These are phyloP conservation scores for Prunus campanulata DNA, from an alignment of 306 rosid species.

Conservation along the genomic window DNA sequence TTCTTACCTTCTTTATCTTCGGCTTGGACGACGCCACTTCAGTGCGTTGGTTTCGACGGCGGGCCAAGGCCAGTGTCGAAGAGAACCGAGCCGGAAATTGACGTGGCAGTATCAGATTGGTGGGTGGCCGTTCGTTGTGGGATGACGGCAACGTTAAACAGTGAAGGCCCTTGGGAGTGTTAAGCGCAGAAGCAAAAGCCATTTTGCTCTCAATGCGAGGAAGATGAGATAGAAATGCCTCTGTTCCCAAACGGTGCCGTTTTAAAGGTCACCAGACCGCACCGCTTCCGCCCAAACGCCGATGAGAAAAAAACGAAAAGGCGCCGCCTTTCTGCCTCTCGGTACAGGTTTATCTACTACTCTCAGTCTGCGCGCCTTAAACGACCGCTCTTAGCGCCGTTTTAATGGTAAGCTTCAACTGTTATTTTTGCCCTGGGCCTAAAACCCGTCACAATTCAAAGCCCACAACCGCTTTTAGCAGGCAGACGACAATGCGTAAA, in stretches of 20 bases:
- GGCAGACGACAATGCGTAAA: background rate
- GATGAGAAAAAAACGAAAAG: background rate
- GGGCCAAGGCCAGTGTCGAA: constrained; percentile 37
- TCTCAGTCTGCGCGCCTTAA: background rate
- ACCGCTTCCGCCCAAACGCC: background rate
- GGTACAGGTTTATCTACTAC: background rate
- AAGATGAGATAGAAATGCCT: background rate
- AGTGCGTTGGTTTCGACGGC: constrained; percentile 31
- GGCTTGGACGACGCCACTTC: constrained; percentile 34
- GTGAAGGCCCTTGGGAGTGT: constrained; percentile 34
- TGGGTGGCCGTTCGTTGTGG: constrained; percentile 14
- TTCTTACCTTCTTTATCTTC: constrained; percentile 54
- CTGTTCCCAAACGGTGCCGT: background rate
- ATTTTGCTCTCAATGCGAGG: constrained; percentile 7
- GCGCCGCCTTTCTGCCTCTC: background rate
- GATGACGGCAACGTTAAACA: constrained; percentile 32
- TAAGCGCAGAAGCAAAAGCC: constrained; percentile 37
- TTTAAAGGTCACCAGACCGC: background rate
- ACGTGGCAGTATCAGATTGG: constrained; percentile 29
- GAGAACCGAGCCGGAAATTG: constrained; percentile 40
- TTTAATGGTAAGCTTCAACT: background rate
- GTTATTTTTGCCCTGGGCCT: background rate
- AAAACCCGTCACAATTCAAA: background rate
- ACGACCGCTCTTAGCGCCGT: background rate
- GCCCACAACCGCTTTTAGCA: background rate